Base-by-base conservation (phyloP, 805 yeast genomes). In the Zygosaccharomyces rouxii region DNA sequence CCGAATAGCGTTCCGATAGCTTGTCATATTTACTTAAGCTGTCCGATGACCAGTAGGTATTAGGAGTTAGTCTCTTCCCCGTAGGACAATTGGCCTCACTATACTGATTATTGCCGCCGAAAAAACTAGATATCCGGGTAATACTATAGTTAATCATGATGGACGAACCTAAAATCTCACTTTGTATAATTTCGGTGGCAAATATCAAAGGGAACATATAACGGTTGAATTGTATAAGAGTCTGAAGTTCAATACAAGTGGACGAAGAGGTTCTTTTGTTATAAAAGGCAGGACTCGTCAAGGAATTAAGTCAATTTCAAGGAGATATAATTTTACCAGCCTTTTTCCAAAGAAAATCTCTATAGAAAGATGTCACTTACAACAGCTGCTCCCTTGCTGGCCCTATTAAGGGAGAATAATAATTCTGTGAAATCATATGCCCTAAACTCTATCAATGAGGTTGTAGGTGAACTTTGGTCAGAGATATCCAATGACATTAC, bases 401-500 rank as follows among this genome's bases (percentile, higher is more conserved):
- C 98, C 35, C 79, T 94, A 54, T 76, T 94, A 63, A 81, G 81
- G 53, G 99, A 94, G 71, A 75, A 81, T 7, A 97, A 94, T 66
- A 71, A 78, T 43, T 69, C 77, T 45, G 79, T 94, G 56, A 90
- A 89, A 67, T 75, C 84, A 30, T 87, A 88, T 64, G 99, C 98
- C 16, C 77, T 94, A 62, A 73, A 83, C 48, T 83, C 95, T 16
- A 79, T 94, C 56, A 86, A 89, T 64, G 77, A 72, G 23, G 78
- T 86, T 44, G 97, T 89, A 44, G 96, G 89, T 71, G 90, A 88
- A 68, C 76, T 89, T 50, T 94, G 99, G 99, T 89, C 99, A 2
- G 98, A 94, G 72, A 86, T 94, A 49, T 95, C 99, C 49, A 94
- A 94, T 70, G 83, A 79, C 62, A 80, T 94, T 52, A 74, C 87